phyloP scores from a whole-genome alignment of 768 basidiomycete genomes.

The Boletus barrowsii region DNA sequence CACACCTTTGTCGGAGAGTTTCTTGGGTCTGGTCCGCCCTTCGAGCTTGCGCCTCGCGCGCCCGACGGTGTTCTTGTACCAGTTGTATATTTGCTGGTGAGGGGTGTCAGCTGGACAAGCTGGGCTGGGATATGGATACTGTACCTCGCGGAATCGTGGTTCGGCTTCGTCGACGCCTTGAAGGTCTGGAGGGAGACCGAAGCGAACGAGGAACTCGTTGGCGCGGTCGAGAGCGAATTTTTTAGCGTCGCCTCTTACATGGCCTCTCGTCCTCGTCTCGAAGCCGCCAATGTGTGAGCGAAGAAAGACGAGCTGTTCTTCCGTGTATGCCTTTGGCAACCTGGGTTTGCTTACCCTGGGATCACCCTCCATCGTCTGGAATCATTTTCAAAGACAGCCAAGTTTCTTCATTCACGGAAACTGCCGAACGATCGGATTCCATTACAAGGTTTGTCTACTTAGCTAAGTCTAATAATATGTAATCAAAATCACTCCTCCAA shows the following conservation, averaged over 20 bases:
- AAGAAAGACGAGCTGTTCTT: constrained; percentile 59
- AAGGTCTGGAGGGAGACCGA: constrained; percentile 56
- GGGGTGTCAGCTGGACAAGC: background rate
- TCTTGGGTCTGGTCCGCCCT: constrained; percentile 50
- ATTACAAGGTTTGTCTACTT: constrained; percentile 1
- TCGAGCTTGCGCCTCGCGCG: constrained; percentile 57
- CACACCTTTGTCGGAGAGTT: constrained; percentile 49
- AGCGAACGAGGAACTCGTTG: constrained; percentile 55
- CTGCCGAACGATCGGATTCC: constrained; percentile 28
- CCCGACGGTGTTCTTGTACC: constrained; percentile 71
- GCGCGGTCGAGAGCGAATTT: constrained; percentile 65
- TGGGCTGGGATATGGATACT: background rate
- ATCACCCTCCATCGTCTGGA: constrained; percentile 44
- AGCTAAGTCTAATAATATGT: background rate
- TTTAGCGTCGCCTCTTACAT: constrained; percentile 65
- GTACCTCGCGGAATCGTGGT: constrained; percentile 60
- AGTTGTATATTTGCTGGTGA: constrained; percentile 64
- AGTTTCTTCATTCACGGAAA: constrained; percentile 10
- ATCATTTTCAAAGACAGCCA: constrained; percentile 1
- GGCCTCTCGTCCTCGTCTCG: constrained; percentile 55
- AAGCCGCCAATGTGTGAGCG: constrained; percentile 53
- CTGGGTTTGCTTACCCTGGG: constrained; percentile 65
- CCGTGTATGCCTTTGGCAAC: constrained; percentile 62
- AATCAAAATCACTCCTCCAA: constrained; percentile 1
- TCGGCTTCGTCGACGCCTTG: constrained; percentile 56